Percentiles rank a stretch among this genome's conserved stretches.
Conservation (phyloP, 768 basidiomycete genomes). For the Psilocybe tampanensis region DNA sequence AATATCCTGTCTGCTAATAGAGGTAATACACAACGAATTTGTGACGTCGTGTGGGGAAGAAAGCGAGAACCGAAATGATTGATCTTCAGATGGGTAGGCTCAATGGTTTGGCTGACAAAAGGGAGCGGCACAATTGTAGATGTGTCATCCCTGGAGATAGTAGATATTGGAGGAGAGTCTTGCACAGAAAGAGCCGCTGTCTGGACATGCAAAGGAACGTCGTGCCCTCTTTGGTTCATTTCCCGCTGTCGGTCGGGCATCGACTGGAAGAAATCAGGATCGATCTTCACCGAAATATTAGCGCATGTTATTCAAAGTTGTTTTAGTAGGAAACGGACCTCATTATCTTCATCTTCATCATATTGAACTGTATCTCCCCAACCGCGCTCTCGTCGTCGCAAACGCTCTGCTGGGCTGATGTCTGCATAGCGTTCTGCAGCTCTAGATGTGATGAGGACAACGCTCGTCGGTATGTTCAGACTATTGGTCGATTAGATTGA, state of each 20-base stretch:
- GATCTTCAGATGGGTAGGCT: constrained; percentile 66
- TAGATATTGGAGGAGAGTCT: constrained; percentile 26
- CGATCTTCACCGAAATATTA: background rate
- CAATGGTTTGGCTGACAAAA: constrained; percentile 50
- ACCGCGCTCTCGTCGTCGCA: constrained; percentile 62
- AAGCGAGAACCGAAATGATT: constrained; percentile 87
- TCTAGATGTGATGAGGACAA: constrained; percentile 40
- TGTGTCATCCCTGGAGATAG: constrained; percentile 24
- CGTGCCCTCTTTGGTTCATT: constrained; percentile 13
- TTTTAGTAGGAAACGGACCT: background rate
- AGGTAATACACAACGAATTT: constrained; percentile 77
- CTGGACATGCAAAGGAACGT: constrained; percentile 42
- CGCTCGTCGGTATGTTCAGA: no score
- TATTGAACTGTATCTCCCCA: constrained; percentile 61
- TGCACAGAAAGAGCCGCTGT: constrained; percentile 41
- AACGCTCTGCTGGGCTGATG: constrained; percentile 57
- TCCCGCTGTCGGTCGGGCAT: constrained; percentile 20
- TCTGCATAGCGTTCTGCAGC: constrained; percentile 84
- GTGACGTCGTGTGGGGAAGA: constrained; percentile 75
- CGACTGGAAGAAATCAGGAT: background rate
- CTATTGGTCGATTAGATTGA: constrained; percentile 11
- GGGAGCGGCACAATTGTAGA: constrained; percentile 40
- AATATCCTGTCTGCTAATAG: constrained; percentile 63
- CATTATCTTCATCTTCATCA: constrained; percentile 1
- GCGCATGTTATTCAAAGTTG: background rate